A percentile compares a stretch with the other conserved stretches of the same genome.
These are phyloP conservation scores for Gossypium raimondii DNA, from an alignment of 345 rosid species.

Conservation along the genomic window DNA sequence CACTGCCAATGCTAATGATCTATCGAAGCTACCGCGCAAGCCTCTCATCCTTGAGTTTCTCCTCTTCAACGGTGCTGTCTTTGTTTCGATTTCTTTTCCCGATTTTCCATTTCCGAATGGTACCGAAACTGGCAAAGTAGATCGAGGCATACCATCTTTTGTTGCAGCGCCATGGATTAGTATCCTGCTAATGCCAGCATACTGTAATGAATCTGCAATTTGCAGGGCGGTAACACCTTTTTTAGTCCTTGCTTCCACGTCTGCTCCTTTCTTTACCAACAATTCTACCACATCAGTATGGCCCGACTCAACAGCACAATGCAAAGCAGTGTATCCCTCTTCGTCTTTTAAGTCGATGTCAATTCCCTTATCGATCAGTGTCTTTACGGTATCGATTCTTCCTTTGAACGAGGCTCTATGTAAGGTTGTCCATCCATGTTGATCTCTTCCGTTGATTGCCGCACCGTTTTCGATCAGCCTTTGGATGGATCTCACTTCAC, in stretches of 20 bases:
- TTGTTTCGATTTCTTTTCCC: conserved; percentile 17
- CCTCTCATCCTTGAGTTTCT: conserved; percentile 26
- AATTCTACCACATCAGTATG: conserved; percentile 46
- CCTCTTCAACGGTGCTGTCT: conserved; percentile 26
- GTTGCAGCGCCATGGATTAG: conserved; percentile 40
- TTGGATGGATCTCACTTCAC: conserved; percentile 36
- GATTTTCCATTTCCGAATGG: conserved; percentile 20
- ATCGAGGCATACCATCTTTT: conserved; percentile 23
- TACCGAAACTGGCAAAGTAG: neutral
- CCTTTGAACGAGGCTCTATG: conserved; percentile 67
- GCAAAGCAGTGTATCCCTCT: conserved; percentile 64
- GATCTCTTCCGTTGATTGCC: conserved; percentile 43
- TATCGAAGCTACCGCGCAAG: conserved; percentile 34
- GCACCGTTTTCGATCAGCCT: conserved; percentile 51
- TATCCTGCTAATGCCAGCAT: conserved; percentile 47
- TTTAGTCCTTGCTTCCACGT: conserved; percentile 46
- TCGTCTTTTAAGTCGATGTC: conserved; percentile 51
- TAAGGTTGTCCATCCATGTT: conserved; percentile 63
- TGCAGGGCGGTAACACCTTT: conserved; percentile 44
- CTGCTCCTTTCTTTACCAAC: conserved; percentile 51
- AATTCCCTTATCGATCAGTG: conserved; percentile 46
- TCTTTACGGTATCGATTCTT: conserved; percentile 30
- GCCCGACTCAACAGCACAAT: conserved; percentile 56
- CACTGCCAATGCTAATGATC: conserved; percentile 38
- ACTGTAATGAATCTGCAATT: conserved; percentile 54